Base-by-base conservation (phyloP, 2,329 filamentous ascomycete genomes). In the Passalora sequoiae region DNA sequence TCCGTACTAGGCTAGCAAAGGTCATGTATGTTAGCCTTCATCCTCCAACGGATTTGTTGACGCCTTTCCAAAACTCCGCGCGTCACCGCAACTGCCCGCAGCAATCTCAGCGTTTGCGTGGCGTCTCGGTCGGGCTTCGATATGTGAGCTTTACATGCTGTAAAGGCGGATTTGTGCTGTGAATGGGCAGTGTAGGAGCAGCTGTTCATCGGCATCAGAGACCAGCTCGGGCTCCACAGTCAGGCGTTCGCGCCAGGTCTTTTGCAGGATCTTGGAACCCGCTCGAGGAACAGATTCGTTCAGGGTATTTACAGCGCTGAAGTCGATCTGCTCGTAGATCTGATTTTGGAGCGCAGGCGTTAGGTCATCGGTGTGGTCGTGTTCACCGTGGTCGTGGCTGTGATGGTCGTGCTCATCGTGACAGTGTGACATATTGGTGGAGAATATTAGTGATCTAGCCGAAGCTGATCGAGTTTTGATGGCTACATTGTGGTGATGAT, bases 161-260 rank as follows among this genome's bases (percentile, higher is more conserved):
- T 97, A 89, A 1, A 98, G 81, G 61, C 94, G 94, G 47, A 96
- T 81, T 67, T 96, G 89, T 36, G 86, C 89, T 1, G 89, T 89
- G 70, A 98, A 98, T 85, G 92, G 92, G 27, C 97, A 19, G 51
- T 84, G 83, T 75, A 98, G 87, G 43, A 98, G 71, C n/a, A 98
- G 68, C 70, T 98, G 89, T 71, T 95, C 89, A 63, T 97, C 92
- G 0, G 83, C 81, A 62, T 94, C 86, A 61, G 88, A 95, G 58
- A 77, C 78, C 21, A 98, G 75, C 68, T 94, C 85, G 0, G 89
- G 87, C 56, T 80, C 70, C 3, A 75, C 65, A 12, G 79, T 66
- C 47, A 96, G 66, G 43, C 92, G 75, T 67, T 97, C 83, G 4
- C 78, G 77, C 89, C 89, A 98, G 43, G 89, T 87, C 74, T 98